Evolutionary conservation across 1,284 basidiomycete species (phyloP).

Genomic region (Phylloboletellus chloephorus): DNA sequence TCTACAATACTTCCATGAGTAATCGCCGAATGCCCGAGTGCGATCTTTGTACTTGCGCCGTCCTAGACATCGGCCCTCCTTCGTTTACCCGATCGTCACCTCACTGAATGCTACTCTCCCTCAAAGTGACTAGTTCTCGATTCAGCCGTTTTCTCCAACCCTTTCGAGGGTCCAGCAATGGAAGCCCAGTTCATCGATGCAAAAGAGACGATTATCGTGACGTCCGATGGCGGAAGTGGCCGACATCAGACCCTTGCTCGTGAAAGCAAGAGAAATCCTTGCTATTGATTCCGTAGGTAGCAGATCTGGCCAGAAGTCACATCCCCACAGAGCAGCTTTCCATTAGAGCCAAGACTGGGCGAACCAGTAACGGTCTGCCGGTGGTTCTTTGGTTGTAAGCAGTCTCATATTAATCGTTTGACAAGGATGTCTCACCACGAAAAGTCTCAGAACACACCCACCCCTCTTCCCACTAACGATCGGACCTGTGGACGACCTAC

Average conservation of each 20-base stretch:
- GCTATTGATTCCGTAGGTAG: conserved; percentile 42
- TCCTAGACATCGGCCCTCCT: conserved; percentile 2
- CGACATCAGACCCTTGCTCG: conserved; percentile 44
- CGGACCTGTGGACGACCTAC: conserved; percentile 34
- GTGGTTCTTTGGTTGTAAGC: conserved; percentile 36
- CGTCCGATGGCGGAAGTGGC: conserved; percentile 38
- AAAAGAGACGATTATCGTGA: conserved; percentile 27
- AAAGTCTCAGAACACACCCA: conserved; percentile 32
- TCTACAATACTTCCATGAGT: conserved; percentile 29
- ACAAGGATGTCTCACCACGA: conserved; percentile 10
- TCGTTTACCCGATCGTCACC: conserved; percentile 21
- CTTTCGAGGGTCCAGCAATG: conserved; percentile 35
- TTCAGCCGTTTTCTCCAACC: conserved; percentile 30
- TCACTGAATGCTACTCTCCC: conserved; percentile 14
- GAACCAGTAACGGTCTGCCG: conserved; percentile 33
- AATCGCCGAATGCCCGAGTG: neutral
- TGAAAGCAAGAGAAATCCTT: conserved; percentile 42
- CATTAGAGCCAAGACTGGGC: conserved; percentile 20
- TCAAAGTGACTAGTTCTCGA: conserved; percentile 4
- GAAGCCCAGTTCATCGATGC: conserved; percentile 34
- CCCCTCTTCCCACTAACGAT: conserved; percentile 30
- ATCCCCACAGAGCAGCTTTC: conserved; percentile 29
- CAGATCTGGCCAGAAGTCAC: neutral
- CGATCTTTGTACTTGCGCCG: conserved; percentile 7
- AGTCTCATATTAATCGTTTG: neutral